Conservation (phyloP, 2,329 filamentous ascomycete species). For the Pseudocercospora vitis region DNA sequence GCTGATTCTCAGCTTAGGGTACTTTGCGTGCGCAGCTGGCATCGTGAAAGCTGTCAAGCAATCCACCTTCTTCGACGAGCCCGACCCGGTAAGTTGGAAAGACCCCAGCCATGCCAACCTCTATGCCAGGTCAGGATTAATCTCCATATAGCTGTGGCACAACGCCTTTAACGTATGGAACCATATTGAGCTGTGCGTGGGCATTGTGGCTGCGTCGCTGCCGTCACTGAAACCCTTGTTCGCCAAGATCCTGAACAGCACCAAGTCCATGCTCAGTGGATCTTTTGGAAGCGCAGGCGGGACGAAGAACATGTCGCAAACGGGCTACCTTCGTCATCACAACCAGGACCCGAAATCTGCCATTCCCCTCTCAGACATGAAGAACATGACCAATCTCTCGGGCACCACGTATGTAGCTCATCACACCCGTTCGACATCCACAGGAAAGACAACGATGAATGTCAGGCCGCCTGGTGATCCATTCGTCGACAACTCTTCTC, state of each 20-base stretch:
- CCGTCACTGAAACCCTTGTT: slow-evolving; percentile 41
- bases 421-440: slow-evolving; percentile 1
- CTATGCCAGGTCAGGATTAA: no score
- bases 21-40: slow-evolving; percentile 45
- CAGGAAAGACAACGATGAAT: neutral
- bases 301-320: slow-evolving; percentile 10
- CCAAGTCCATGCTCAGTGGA: slow-evolving; percentile 17
- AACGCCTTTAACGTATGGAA: slow-evolving; percentile 49
- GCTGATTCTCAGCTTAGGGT: slow-evolving; percentile 41
- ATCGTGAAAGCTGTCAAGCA: slow-evolving; percentile 47
- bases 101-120: no score
- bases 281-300: slow-evolving; percentile 3
- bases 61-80: slow-evolving; percentile 37
- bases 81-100: no score
- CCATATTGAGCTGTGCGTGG: slow-evolving; percentile 47
- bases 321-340: slow-evolving; percentile 12
- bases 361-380: slow-evolving; percentile 13
- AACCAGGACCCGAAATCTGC: slow-evolving; percentile 3
- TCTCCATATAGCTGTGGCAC: no score
- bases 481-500: slow-evolving; percentile 9
- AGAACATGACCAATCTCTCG: slow-evolving; percentile 3
- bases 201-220: slow-evolving; percentile 47
- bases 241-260: slow-evolving; percentile 19
- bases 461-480: slow-evolving; percentile 4
- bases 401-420: neutral